These are phyloP conservation scores for Oligophagozyma castellii DNA, from an alignment of 1,139 yeast genomes.

Conservation along the genomic window DNA sequence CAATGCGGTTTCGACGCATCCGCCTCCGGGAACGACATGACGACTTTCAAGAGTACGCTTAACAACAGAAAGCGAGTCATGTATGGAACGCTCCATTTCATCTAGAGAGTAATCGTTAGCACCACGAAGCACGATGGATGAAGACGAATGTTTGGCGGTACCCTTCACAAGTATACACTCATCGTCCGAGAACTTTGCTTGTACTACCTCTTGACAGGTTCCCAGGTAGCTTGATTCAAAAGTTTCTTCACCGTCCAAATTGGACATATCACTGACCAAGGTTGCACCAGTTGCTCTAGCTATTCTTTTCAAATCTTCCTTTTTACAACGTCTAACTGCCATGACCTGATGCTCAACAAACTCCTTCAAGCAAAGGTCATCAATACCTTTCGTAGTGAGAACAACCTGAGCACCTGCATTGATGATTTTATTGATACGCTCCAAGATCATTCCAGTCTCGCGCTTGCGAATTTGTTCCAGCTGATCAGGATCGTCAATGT, in stretches of 20 bases:
- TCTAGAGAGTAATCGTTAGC: slow-evolving; percentile 92
- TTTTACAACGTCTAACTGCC: slow-evolving; percentile 97
- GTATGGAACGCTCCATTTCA: slow-evolving; percentile 96
- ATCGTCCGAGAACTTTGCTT: slow-evolving; percentile 87
- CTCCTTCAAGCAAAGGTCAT: slow-evolving; percentile 88
- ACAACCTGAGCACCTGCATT: slow-evolving; percentile 94
- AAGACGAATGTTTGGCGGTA: slow-evolving; percentile 82
- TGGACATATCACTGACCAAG: slow-evolving; percentile 71
- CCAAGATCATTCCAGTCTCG: slow-evolving; percentile 83
- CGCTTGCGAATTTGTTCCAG: slow-evolving; percentile 90
- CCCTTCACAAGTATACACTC: slow-evolving; percentile 94
- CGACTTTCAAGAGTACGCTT: slow-evolving; percentile 95
- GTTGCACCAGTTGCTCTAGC: slow-evolving; percentile 99
- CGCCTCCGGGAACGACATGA: slow-evolving; percentile 95
- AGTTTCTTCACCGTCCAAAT: slow-evolving; percentile 95
- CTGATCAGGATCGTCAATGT: slow-evolving; percentile 95
- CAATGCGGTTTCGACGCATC: slow-evolving; percentile 94
- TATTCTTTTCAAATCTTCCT: slow-evolving; percentile 90
- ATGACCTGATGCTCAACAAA: slow-evolving; percentile 92
- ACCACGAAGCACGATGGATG: slow-evolving; percentile 89
- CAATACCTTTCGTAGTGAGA: slow-evolving; percentile 94
- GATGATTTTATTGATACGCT: slow-evolving; percentile 76
- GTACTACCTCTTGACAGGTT: slow-evolving; percentile 81
- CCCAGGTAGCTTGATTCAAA: slow-evolving; percentile 84
- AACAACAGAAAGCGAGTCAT: slow-evolving; percentile 88